phyloP scores from a whole-genome alignment of 2,329 filamentous ascomycete species.

The Ophidiomyces ophidiicola region DNA sequence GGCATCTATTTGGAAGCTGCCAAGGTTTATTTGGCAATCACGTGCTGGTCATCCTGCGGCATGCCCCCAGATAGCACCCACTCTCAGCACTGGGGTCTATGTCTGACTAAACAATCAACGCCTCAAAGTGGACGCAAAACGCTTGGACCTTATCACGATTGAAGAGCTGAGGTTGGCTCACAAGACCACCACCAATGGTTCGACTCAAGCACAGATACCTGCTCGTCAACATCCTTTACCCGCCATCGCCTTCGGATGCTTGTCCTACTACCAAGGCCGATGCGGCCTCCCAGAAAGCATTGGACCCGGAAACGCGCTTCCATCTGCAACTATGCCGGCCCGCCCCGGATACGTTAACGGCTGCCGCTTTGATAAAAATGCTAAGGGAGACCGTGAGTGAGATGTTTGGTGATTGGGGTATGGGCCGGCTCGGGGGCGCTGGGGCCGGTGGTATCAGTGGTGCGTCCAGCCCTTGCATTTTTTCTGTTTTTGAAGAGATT shows the following conservation, averaged over 20 bases:
- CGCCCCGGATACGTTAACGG: constrained; percentile 58
- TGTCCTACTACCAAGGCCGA: constrained; percentile 8
- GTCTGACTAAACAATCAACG: too few species aligned
- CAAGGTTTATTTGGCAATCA: too few species aligned
- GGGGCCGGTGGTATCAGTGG: constrained; percentile 57
- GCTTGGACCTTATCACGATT: neutral
- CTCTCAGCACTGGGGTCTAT: too few species aligned
- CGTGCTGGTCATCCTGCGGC: too few species aligned
- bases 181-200: constrained; percentile 72
- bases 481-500: constrained; percentile 4
- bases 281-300: neutral
- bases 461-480: constrained; percentile 33
- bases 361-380: constrained; percentile 52
- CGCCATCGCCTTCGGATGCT: constrained; percentile 33
- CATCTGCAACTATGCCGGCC: constrained; percentile 67
- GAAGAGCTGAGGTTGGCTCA: too few species aligned
- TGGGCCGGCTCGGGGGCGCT: constrained; percentile 46
- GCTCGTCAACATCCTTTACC: constrained; percentile 86
- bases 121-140: too few species aligned
- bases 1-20: too few species aligned
- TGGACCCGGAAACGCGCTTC: constrained; percentile 31
- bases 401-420: constrained; percentile 81
- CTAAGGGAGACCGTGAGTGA: constrained; percentile 58
- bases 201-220: constrained; percentile 93
- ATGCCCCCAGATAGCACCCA: too few species aligned